Evolutionary conservation across 495 filamentous ascomycete genomes (phyloP).

Genomic region (Tirmania nivea): DNA sequence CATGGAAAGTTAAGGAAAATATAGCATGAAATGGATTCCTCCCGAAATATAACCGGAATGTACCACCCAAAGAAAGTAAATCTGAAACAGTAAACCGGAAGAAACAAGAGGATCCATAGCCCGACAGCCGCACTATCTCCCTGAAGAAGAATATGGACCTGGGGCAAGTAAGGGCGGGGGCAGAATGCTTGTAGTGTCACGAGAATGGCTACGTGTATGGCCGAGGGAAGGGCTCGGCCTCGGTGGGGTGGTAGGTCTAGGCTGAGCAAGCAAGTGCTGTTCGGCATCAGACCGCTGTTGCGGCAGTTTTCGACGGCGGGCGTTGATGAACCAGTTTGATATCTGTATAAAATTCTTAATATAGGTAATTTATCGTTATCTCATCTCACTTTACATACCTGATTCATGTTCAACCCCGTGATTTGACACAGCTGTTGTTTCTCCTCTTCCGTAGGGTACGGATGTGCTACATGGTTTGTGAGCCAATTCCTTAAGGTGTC

Average conservation of each 20-base stretch:
- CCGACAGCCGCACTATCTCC: too few relatives aligned
- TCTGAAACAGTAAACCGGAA: too few relatives aligned
- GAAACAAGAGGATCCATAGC: too few relatives aligned
- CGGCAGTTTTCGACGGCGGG: conserved; percentile 57
- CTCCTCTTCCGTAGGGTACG: conserved; percentile 78
- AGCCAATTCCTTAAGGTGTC: conserved; percentile 70
- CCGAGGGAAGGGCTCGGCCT: neutral
- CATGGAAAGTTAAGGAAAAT: too few relatives aligned
- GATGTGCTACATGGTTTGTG: conserved; percentile 49
- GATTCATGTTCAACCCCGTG: conserved; percentile 62
- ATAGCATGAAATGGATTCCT: too few relatives aligned
- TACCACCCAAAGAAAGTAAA: too few relatives aligned
- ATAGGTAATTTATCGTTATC: too few relatives aligned
- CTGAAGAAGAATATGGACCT: too few relatives aligned
- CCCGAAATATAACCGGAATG: too few relatives aligned
- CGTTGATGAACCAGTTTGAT: conserved; percentile 94
- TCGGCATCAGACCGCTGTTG: conserved; percentile 1
- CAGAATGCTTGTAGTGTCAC: too few relatives aligned
- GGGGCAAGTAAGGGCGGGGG: too few relatives aligned
- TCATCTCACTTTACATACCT: conserved; percentile 24
- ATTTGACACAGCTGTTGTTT: conserved; percentile 59
- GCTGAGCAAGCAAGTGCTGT: neutral
- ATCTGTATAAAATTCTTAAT: conserved; percentile 33
- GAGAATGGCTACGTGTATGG: neutral
- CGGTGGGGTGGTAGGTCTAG: neutral